Percentiles rank a stretch among this genome's conserved stretches.
These are phyloP conservation scores for Pseudozyma hubeiensis DNA, from an alignment of 1,284 basidiomycete species.

Conservation along the genomic window DNA sequence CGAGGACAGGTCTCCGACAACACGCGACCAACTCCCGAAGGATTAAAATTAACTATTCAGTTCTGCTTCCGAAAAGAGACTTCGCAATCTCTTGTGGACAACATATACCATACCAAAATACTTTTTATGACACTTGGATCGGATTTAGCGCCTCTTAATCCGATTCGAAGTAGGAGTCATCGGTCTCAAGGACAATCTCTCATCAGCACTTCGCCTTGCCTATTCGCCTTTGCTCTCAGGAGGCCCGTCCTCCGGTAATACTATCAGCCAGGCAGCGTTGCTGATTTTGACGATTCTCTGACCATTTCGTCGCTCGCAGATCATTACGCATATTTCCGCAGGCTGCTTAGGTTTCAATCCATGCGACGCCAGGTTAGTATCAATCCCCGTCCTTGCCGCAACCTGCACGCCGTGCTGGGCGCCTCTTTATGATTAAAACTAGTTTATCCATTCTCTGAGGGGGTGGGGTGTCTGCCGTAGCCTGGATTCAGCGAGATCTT, in stretches of 20 bases:
- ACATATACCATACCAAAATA: conserved; percentile 51
- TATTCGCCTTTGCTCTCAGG: background rate
- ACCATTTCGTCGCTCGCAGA: background rate
- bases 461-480: conserved; percentile 48
- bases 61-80: conserved; percentile 60
- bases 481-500: conserved; percentile 15
- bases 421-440: conserved; percentile 52
- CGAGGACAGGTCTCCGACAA: background rate
- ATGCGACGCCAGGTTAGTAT: conserved; percentile 19
- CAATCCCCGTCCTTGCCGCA: background rate
- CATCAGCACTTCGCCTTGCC: background rate
- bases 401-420: conserved; percentile 1
- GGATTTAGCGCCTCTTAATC: background rate
- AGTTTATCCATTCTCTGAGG: conserved; percentile 61
- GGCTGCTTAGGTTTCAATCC: no score
- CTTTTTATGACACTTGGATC: conserved; percentile 32
- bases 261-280: background rate
- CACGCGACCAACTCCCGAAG: conserved; percentile 10
- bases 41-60: conserved; percentile 50
- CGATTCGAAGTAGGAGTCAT: conserved; percentile 6
- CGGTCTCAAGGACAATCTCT: conserved; percentile 12
- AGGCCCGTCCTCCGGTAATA: background rate
- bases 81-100: conserved; percentile 60
- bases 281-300: conserved; percentile 12
- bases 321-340: background rate